Percentiles rank a stretch among this genome's conserved stretches.
These are phyloP conservation scores for Skeletonema potamos DNA, from an alignment of 108 stramenopile species.

Conservation along the genomic window DNA sequence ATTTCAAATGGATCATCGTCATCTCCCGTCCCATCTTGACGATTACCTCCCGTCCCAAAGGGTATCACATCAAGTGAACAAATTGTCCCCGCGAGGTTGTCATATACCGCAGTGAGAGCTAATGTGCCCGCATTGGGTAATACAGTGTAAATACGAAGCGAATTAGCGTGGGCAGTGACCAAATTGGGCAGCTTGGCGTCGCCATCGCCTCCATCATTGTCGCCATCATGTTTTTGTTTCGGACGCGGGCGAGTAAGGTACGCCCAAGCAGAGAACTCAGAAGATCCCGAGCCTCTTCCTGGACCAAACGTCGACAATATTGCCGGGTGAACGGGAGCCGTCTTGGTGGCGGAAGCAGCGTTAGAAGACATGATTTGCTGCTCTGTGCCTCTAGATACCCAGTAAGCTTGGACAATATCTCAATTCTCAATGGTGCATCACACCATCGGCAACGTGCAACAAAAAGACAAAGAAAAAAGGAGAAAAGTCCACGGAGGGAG, in stretches of 20 bases:
- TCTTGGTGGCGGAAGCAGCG: background rate
- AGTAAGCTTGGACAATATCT: no score
- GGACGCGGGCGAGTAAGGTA: conserved; percentile 56
- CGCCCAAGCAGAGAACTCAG: conserved; percentile 72
- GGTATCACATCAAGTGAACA: conserved; percentile 60
- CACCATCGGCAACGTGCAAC: no score
- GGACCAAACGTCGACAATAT: conserved; percentile 43
- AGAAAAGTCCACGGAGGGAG: no score
- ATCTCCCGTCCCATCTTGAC: background rate
- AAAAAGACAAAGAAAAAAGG: no score
- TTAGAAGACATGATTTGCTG: background rate
- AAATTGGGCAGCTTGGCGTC: conserved; percentile 60
- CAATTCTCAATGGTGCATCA: no score
- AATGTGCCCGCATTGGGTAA: conserved; percentile 59
- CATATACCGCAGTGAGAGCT: conserved; percentile 51
- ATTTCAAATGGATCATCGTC: conserved; percentile 12
- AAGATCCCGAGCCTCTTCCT: conserved; percentile 23
- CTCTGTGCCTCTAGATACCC: no score
- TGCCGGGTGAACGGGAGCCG: conserved; percentile 44
- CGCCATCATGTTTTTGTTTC: background rate
- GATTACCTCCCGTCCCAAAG: conserved; percentile 22
- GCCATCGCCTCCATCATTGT: background rate
- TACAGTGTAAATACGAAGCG: conserved; percentile 64
- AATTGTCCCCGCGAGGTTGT: conserved; percentile 75
- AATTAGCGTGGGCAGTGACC: conserved; percentile 79